Percentiles rank a stretch among this genome's conserved stretches.
Evolutionary conservation across 345 rosid species (phyloP).

Genomic region (Turnera subulata): DNA sequence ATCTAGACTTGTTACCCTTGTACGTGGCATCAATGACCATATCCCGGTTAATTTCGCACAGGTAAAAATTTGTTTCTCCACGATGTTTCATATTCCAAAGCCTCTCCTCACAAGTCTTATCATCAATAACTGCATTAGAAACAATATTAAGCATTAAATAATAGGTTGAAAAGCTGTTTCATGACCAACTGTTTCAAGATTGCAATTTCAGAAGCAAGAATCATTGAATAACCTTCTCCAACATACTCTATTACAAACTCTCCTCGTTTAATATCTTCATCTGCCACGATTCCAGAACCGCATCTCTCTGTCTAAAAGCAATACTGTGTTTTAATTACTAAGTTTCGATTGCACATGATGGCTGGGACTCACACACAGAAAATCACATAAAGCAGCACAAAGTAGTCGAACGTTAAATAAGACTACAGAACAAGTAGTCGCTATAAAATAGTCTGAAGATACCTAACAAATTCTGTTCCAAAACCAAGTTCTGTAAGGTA

Average conservation of each 20-base stretch:
- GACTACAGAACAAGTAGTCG: not conserved
- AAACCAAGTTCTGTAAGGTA: too few relatives aligned
- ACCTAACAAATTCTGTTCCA: too few relatives aligned
- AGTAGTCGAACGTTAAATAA: not conserved
- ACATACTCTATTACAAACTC: constrained; percentile 97
- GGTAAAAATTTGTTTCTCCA: constrained; percentile 85
- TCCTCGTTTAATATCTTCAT: constrained; percentile 79
- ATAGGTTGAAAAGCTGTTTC: constrained; percentile 6
- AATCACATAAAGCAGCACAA: constrained; percentile 8
- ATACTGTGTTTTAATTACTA: constrained; percentile 28
- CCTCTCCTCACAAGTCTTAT: constrained; percentile 89
- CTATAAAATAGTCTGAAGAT: not conserved
- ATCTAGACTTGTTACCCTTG: constrained; percentile 97
- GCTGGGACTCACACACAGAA: constrained; percentile 3
- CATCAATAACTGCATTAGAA: constrained; percentile 70
- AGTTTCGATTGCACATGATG: constrained; percentile 11
- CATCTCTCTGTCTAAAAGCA: constrained; percentile 93
- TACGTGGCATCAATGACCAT: constrained; percentile 96
- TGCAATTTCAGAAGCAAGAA: constrained; percentile 6
- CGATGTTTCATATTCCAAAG: constrained; percentile 81
- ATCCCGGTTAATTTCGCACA: constrained; percentile 86
- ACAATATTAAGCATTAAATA: constrained; percentile 1
- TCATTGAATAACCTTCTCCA: constrained; percentile 70
- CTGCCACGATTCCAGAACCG: constrained; percentile 88
- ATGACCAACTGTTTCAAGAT: not conserved